Evolutionary conservation across 1,284 basidiomycete genomes (phyloP).

Genomic region (Cryptococcus neoformans): DNA sequence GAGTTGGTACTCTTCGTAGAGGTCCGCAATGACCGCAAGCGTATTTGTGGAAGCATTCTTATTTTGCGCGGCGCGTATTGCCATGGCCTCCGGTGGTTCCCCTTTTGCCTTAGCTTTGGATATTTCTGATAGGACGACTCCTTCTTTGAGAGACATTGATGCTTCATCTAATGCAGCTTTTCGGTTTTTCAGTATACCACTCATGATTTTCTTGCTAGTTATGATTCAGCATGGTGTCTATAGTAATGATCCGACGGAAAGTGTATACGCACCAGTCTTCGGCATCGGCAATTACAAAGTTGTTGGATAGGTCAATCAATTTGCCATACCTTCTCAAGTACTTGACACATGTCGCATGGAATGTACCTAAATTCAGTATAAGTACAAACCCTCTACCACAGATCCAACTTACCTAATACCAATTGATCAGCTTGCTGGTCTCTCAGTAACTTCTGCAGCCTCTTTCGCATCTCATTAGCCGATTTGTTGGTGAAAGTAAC

Average conservation of each 20-base stretch:
- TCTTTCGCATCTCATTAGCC: constrained; percentile 79
- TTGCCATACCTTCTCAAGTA: constrained; percentile 66
- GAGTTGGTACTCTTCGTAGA: constrained; percentile 70
- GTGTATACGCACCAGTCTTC: constrained; percentile 65
- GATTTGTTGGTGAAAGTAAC: constrained; percentile 89
- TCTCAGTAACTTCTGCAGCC: constrained; percentile 70
- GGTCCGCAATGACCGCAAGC: constrained; percentile 37
- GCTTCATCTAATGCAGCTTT: constrained; percentile 54
- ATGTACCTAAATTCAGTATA: constrained; percentile 61
- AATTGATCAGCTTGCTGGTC: constrained; percentile 59
- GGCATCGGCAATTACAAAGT: constrained; percentile 79
- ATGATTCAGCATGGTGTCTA: neutral
- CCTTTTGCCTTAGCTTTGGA: constrained; percentile 79
- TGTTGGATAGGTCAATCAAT: constrained; percentile 62
- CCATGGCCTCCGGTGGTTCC: constrained; percentile 56
- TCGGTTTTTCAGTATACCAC: constrained; percentile 60
- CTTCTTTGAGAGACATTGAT: constrained; percentile 61
- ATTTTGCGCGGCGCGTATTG: constrained; percentile 30
- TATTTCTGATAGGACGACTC: constrained; percentile 61
- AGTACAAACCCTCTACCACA: neutral
- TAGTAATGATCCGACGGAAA: neutral
- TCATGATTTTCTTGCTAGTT: constrained; percentile 69
- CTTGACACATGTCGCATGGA: constrained; percentile 73
- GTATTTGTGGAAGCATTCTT: constrained; percentile 30
- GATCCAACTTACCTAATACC: constrained; percentile 53